These are phyloP conservation scores for Mortierella sp. DNA, from an alignment of 371 early-diverging fungal genomes.

Conservation along the genomic window DNA sequence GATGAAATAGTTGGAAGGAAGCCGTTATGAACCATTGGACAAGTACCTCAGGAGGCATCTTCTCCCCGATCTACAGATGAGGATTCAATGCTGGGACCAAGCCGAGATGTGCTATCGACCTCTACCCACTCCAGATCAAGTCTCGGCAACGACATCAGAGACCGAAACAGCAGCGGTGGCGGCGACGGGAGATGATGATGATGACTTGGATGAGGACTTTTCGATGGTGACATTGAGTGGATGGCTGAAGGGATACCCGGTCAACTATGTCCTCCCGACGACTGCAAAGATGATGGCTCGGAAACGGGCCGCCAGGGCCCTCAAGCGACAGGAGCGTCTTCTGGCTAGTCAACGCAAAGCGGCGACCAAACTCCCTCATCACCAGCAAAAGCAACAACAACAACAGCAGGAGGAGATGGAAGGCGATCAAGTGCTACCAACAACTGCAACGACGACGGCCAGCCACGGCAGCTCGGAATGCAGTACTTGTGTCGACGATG, in stretches of 20 bases:
- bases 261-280: constrained; percentile 31
- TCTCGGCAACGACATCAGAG: not conserved
- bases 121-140: constrained; percentile 6
- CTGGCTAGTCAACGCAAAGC: not conserved
- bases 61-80: constrained; percentile 15
- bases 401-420: not conserved
- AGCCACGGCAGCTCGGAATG: not conserved
- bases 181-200: not conserved
- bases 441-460: not conserved
- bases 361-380: not conserved
- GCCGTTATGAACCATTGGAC: constrained; percentile 22
- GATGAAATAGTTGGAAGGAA: constrained; percentile 16
- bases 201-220: not conserved
- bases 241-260: constrained; percentile 43
- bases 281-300: not conserved
- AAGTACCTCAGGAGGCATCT: constrained; percentile 19
- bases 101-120: constrained; percentile 12
- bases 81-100: constrained; percentile 32
- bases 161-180: too few relatives aligned
- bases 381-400: not conserved
- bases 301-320: not conserved
- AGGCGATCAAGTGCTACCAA: not conserved
- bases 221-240: constrained; percentile 35
- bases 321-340: not conserved
- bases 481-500: not conserved